Evolutionary conservation across 495 filamentous ascomycete species (phyloP), one percentile per base, ranked within the genome.

Genomic region (Alectoria sarmentosa): DNA sequence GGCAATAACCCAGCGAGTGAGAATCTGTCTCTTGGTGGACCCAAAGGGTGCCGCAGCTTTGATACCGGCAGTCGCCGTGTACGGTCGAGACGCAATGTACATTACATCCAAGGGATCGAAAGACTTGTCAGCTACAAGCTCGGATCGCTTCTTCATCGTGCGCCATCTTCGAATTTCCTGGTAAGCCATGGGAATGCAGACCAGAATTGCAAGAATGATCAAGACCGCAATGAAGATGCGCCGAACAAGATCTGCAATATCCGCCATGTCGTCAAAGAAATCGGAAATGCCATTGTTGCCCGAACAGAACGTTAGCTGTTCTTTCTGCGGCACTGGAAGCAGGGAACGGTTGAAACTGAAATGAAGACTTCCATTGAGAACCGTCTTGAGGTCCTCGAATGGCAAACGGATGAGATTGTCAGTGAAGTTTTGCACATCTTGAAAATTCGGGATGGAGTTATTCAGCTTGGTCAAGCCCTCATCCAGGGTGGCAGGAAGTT

Each of bases 51-150:
- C 79, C n/a, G 91, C 86, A 19, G 88, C 69, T 76, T 84, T 87
- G 71, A 96, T 83, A 37, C 94, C 94, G 10, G 80, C 70, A 9
- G 81, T 80, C 2, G 88, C 80, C 0, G 90, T 88, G 65, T 86
- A 83, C 9, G 93, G 91, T 6, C 90, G 82, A 26, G 91, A 95
- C 21, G 86, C 84, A 57, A 96, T 89, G 72, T 96, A 93, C 58
- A 96, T 83, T 26, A 93, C 86, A 72, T 98, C 95, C 82, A 96
- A 85, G 3, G 88, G 85, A 67, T 97, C 92, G 67, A 82, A 79
- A 15, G 83, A 81, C 28, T 87, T 75, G 61, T 86, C 82, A 57
- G 78, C 79, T 57, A 96, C 79, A 32, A 91, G 77, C 57, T 82
- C 76, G 19, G 90, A 82, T 39, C 88, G 86, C 64, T 86, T 74